These are phyloP conservation scores for Harringtonia lauricola DNA, from an alignment of 2,329 filamentous ascomycete genomes.

Conservation along the genomic window DNA sequence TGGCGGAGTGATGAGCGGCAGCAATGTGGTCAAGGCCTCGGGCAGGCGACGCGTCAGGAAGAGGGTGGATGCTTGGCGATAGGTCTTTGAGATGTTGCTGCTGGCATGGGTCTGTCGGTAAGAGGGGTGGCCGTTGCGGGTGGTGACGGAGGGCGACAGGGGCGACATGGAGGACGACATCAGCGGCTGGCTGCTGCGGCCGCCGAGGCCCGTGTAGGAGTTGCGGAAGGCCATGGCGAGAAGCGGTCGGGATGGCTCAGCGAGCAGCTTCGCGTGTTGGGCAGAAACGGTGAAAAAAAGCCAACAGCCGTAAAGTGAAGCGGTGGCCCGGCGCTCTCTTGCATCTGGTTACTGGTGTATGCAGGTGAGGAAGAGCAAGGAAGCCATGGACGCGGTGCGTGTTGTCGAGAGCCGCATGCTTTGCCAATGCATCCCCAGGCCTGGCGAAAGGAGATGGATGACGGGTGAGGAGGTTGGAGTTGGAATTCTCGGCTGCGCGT, in stretches of 20 bases:
- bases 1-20: slow-evolving; percentile 64
- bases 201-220: slow-evolving; percentile 25
- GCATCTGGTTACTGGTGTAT: neutral
- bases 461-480: neutral
- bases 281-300: neutral
- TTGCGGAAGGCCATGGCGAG: slow-evolving; percentile 31
- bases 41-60: slow-evolving; percentile 89
- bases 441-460: neutral
- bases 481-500: slow-evolving; percentile 6
- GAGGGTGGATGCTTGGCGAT: slow-evolving; percentile 86
- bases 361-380: neutral
- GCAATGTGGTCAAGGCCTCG: slow-evolving; percentile 76
- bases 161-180: slow-evolving; percentile 46
- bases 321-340: neutral
- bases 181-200: slow-evolving; percentile 12
- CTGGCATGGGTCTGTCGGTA: slow-evolving; percentile 1
- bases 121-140: slow-evolving; percentile 43
- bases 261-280: neutral
- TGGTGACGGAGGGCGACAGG: slow-evolving; percentile 50
- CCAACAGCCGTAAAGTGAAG: neutral
- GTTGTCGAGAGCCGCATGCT: slow-evolving; percentile 1
- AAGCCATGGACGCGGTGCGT: slow-evolving; percentile 3
- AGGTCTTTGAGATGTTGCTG: slow-evolving; percentile 71
- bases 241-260: neutral
- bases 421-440: neutral